Base-by-base conservation (phyloP, 2,329 filamentous ascomycete species). In the Setomelanomma holmii region DNA sequence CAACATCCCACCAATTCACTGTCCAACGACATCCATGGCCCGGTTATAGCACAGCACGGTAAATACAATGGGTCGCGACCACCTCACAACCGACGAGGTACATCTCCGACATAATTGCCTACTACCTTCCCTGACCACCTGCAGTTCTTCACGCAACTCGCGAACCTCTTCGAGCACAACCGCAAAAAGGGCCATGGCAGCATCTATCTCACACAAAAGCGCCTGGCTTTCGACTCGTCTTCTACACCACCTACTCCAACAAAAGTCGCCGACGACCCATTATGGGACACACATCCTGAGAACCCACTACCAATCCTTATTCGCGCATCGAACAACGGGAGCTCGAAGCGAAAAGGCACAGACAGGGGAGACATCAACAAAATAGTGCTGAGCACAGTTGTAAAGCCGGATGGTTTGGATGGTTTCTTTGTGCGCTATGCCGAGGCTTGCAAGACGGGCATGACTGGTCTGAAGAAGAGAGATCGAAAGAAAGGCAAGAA, bases 401-500 rank as follows among this genome's bases (percentile, higher is more conserved):
- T 98, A 1, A 82, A 89, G 49, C 85, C 89, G 1, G 85, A 88
- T 51, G 85, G 89, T 4, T 74, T 98, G 10, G 92, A 96, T 47
- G 79, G 75, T 0, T 99, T 99, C 71, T 99, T 92, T 74, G 78
- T 80, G 23, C 83, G 85, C 45, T 99, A 98, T 78, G 93, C 92
- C 19, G 95, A 98, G 63, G 83, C 92, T 3, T 97, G 93, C 78
- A 97, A 96, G 79, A 80, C 83, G 0, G 91, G 92, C 5, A 97
- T 98, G 92, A 82, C 84, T 42, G 87, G 88, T 6, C 73, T 99
- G 77, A 98, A 96, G 85, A 96, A 96, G 72, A 84, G 95, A 63
- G 93, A 98, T 77, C 85, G 92, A 69, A 96, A 89, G 76, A 93
- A 91, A 82, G 87, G 88, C 62, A 90, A 89, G 78, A 85, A 84